These are phyloP conservation scores for Margaritispora aquatica DNA, from an alignment of 495 filamentous ascomycete species.

Conservation along the genomic window DNA sequence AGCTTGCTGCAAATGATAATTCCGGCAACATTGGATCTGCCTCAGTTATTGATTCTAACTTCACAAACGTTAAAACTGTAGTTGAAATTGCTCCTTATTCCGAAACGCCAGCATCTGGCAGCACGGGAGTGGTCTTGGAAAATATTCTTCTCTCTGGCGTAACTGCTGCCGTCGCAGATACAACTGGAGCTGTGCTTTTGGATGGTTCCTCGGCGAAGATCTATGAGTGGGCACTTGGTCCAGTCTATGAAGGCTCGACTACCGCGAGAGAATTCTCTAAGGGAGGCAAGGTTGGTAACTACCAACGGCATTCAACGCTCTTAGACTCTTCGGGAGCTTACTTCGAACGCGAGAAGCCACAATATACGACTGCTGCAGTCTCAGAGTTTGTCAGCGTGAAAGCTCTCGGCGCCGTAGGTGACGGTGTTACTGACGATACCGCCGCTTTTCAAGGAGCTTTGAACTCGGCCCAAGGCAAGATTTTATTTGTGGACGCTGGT, in stretches of 20 bases:
- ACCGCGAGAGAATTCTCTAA: constrained; percentile 6
- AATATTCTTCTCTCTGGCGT: constrained; percentile 55
- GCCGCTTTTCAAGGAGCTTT: constrained; percentile 28
- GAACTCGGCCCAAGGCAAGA: constrained; percentile 2
- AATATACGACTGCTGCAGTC: constrained; percentile 44
- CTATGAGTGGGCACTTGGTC: constrained; percentile 12
- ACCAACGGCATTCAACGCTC: constrained; percentile 7
- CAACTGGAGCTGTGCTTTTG: constrained; percentile 41
- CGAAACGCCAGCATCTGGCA: constrained; percentile 15
- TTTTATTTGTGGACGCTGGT: constrained; percentile 37
- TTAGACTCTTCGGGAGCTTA: constrained; percentile 37
- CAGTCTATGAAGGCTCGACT: constrained; percentile 11
- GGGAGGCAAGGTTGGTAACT: constrained; percentile 11
- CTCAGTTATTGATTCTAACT: constrained; percentile 54
- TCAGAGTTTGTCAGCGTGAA: constrained; percentile 39
- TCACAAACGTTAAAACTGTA: constrained; percentile 42
- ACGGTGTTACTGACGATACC: constrained; percentile 18
- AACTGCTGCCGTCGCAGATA: constrained; percentile 38
- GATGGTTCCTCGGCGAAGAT: constrained; percentile 45
- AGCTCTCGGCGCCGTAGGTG: constrained; percentile 42
- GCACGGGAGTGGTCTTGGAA: constrained; percentile 50
- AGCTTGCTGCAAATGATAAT: constrained; percentile 1
- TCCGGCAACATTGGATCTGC: constrained; percentile 45
- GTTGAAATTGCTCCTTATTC: constrained; percentile 10
- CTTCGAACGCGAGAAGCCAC: constrained; percentile 61